A percentile compares a stretch with the other conserved stretches of the same genome.
Conservation (phyloP, 495 filamentous ascomycete genomes). For the Penicillium taxi region DNA sequence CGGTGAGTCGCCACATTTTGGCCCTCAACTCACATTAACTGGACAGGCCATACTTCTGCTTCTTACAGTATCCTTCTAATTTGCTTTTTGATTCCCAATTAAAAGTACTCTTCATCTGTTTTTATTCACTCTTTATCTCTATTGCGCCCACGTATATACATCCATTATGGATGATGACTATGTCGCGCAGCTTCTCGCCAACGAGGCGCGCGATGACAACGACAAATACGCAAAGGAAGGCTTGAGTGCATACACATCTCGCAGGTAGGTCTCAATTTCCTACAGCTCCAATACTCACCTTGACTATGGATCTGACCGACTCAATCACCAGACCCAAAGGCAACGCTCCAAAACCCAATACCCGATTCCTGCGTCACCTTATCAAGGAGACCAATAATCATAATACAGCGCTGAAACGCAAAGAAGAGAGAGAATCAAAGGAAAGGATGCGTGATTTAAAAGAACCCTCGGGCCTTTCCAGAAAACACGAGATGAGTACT, state of each 20-base stretch:
- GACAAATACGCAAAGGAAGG: slow-evolving; percentile 66
- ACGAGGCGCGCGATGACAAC: slow-evolving; percentile 63
- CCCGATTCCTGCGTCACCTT: slow-evolving; percentile 77
- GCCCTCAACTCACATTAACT: too few relatives aligned
- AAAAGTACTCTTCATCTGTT: too few relatives aligned
- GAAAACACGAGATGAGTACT: slow-evolving; percentile 11
- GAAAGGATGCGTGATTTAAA: slow-evolving; percentile 47
- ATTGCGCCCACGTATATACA: too few relatives aligned
- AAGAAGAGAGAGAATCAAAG: slow-evolving; percentile 62
- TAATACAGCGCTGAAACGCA: slow-evolving; percentile 78
- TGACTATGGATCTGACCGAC: slow-evolving; percentile 1
- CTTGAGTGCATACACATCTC: slow-evolving; percentile 59
- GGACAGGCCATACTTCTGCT: too few relatives aligned
- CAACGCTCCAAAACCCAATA: slow-evolving; percentile 83
- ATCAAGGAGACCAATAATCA: slow-evolving; percentile 83
- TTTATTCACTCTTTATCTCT: too few relatives aligned
- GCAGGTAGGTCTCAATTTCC: slow-evolving; percentile 52
- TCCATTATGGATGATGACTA: slow-evolving; percentile 59
- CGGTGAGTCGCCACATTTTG: slow-evolving; percentile 11
- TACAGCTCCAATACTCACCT: background rate
- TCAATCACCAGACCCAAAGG: slow-evolving; percentile 28
- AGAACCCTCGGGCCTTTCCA: slow-evolving; percentile 23
- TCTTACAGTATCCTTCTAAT: too few relatives aligned
- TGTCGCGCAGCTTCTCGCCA: slow-evolving; percentile 62
- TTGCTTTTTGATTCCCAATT: too few relatives aligned